Evolutionary conservation across 2,329 filamentous ascomycete genomes (phyloP).

Genomic region (Peltaster fructicola): DNA sequence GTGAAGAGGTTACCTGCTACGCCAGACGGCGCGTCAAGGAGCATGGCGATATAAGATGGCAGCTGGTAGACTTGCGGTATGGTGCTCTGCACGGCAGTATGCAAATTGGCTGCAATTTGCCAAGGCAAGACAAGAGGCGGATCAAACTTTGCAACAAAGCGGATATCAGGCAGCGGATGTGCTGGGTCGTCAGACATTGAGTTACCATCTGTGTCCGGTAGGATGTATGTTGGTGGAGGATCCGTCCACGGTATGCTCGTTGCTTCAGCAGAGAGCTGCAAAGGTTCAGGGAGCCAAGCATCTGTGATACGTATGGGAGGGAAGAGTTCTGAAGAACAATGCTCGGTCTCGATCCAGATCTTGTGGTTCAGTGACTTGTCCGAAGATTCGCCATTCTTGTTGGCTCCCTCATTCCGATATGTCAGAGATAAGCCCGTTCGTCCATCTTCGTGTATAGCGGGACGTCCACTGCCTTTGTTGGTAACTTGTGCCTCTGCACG

Average conservation of each 20-base stretch:
- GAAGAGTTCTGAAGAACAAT: constrained; percentile 28
- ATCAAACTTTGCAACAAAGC: constrained; percentile 57
- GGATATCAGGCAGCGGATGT: constrained; percentile 46
- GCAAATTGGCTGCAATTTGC: constrained; percentile 43
- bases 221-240: constrained; percentile 45
- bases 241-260: constrained; percentile 48
- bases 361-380: constrained; percentile 36
- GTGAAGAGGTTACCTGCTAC: too few species aligned
- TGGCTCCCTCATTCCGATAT: constrained; percentile 29
- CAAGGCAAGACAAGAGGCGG: constrained; percentile 56
- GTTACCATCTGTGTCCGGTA: constrained; percentile 21
- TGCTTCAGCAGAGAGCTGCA: constrained; percentile 57
- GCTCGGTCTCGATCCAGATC: constrained; percentile 47
- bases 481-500: neutral
- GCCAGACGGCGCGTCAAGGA: constrained; percentile 5
- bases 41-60: constrained; percentile 8
- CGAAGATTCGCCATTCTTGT: constrained; percentile 18
- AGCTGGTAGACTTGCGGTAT: constrained; percentile 26
- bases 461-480: constrained; percentile 46
- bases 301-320: constrained; percentile 52
- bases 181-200: constrained; percentile 36
- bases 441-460: constrained; percentile 50
- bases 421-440: constrained; percentile 54
- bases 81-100: constrained; percentile 39
- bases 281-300: constrained; percentile 51